Percentiles rank a stretch among this genome's conserved stretches.
These are phyloP conservation scores for Solanum bukasovii DNA, from an alignment of 257 asterid genomes.

Conservation along the genomic window DNA sequence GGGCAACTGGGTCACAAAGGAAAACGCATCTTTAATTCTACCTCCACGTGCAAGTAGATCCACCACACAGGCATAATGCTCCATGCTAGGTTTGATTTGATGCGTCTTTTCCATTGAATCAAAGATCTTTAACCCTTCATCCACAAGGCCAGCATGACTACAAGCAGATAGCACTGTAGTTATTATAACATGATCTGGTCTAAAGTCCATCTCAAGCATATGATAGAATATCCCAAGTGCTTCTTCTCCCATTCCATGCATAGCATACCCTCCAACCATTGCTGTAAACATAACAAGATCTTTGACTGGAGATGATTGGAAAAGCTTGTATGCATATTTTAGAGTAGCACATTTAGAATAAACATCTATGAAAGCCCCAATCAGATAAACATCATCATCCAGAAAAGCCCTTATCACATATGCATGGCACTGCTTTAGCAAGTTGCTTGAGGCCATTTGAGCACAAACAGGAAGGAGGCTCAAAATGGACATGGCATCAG, in stretches of 20 bases:
- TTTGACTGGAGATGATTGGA: constrained; percentile 37
- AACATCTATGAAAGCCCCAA: constrained; percentile 52
- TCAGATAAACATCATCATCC: constrained; percentile 45
- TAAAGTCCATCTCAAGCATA: constrained; percentile 51
- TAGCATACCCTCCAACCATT: constrained; percentile 81
- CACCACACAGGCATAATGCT: constrained; percentile 74
- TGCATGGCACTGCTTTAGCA: constrained; percentile 72
- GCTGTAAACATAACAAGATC: constrained; percentile 71
- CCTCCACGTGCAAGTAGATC: constrained; percentile 85
- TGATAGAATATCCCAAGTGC: constrained; percentile 38
- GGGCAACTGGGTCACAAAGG: constrained; percentile 49
- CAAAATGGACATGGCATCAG: constrained; percentile 52
- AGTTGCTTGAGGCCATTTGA: constrained; percentile 52
- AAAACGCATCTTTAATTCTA: constrained; percentile 48
- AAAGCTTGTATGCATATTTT: constrained; percentile 46
- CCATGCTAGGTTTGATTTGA: constrained; percentile 54
- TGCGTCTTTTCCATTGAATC: constrained; percentile 38
- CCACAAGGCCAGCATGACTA: constrained; percentile 67
- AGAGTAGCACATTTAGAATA: constrained; percentile 76
- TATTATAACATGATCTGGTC: constrained; percentile 61
- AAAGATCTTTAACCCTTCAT: constrained; percentile 56
- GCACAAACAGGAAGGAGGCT: constrained; percentile 63
- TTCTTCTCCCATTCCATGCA: constrained; percentile 73
- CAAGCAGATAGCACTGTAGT: constrained; percentile 80
- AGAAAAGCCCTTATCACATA: constrained; percentile 38